Evolutionary conservation across 331 rosid genomes (phyloP).

Genomic region (Acacia concinna): DNA sequence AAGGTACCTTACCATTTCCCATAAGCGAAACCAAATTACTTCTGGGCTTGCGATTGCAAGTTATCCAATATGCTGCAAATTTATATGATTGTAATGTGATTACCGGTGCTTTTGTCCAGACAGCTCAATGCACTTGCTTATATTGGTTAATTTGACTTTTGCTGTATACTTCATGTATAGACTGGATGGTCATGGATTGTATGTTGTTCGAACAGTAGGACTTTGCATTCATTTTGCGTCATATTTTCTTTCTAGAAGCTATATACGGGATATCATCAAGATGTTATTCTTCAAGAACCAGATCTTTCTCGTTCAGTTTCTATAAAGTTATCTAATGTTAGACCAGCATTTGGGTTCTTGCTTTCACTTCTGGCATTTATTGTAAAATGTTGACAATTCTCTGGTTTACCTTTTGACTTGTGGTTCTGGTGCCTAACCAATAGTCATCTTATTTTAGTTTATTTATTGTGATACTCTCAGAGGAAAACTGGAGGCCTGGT

Average conservation of each 20-base stretch:
- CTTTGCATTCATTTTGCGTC: neutral
- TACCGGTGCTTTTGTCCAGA: neutral
- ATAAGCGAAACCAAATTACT: neutral
- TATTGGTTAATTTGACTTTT: neutral
- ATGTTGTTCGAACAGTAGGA: neutral
- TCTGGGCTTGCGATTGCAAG: neutral
- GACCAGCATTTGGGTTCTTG: neutral
- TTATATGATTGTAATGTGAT: neutral
- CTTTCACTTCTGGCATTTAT: constrained; percentile 1
- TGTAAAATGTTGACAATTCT: neutral
- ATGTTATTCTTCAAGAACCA: neutral
- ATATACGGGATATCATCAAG: neutral
- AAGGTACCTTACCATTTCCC: neutral
- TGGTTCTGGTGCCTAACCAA: neutral
- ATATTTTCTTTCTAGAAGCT: neutral
- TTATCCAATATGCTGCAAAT: neutral
- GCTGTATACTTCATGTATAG: neutral
- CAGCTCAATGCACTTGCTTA: neutral
- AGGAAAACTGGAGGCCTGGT: constrained; percentile 96
- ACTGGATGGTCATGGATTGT: neutral
- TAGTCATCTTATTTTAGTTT: constrained; percentile 36
- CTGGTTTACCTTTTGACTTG: neutral
- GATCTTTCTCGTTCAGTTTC: neutral
- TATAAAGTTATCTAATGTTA: neutral
- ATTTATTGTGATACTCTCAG: constrained; percentile 46